Percentiles rank a stretch among this genome's conserved stretches.
These are phyloP conservation scores for Albugo laibachii DNA, from an alignment of 352 stramenopile species.

Conservation along the genomic window DNA sequence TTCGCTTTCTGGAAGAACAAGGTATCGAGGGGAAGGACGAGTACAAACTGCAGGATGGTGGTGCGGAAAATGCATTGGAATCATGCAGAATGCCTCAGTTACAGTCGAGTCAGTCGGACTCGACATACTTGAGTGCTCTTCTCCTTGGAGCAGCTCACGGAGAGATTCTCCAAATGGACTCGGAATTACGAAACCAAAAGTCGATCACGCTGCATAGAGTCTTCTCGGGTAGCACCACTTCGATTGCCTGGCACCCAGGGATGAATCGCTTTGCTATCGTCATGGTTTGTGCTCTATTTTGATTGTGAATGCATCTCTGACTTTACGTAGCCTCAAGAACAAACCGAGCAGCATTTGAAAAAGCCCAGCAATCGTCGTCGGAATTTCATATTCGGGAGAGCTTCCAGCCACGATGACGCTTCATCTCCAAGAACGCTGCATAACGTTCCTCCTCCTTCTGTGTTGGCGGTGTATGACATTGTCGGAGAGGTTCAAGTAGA, in stretches of 20 bases:
- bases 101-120: constrained; percentile 15
- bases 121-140: constrained; percentile 20
- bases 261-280: constrained; percentile 25
- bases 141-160: constrained; percentile 26
- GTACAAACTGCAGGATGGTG: constrained; percentile 22
- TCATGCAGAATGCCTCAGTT: constrained; percentile 16
- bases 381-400: constrained; percentile 49
- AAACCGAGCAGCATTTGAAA: constrained; percentile 17
- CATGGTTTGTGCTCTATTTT: constrained; percentile 13
- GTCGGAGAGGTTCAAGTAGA: constrained; percentile 18
- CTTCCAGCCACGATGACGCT: constrained; percentile 12
- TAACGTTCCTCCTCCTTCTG: constrained; percentile 19
- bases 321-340: constrained; percentile 27
- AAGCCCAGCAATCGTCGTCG: constrained; percentile 18
- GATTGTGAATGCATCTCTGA: background rate
- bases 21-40: constrained; percentile 30
- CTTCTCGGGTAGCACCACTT: constrained; percentile 34
- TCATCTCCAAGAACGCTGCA: constrained; percentile 11
- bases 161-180: constrained; percentile 50
- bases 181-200: constrained; percentile 43
- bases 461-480: constrained; percentile 17
- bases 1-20: constrained; percentile 31
- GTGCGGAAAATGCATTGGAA: constrained; percentile 18
- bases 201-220: constrained; percentile 30
- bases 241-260: constrained; percentile 38